Base-by-base conservation (phyloP, 768 basidiomycete genomes). In the Boletus barrowsii region DNA sequence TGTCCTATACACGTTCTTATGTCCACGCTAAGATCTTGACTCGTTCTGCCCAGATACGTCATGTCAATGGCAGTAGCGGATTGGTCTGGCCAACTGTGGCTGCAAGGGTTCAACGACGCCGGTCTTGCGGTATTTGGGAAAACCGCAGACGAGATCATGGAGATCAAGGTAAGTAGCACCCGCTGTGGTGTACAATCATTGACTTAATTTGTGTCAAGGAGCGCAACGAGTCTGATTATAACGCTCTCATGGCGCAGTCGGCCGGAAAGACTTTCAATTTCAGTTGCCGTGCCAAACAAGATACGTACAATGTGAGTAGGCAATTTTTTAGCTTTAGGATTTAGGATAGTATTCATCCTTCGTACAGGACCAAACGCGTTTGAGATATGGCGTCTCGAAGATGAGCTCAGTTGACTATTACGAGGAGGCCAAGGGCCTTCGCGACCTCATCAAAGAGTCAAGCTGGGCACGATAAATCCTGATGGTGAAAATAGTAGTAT, bases 81-180 rank as follows among this genome's bases (percentile, higher is more conserved):
- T 69, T 82, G 86, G 74, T 90, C 92, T 17, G 86, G 84, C 20
- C 91, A 95, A 69, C 80, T 84, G 17, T 98, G 96, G 96, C 75
- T 98, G 42, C 90, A 91, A 58, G 93, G 90, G 4, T 99, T 99
- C 78, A 96, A 99, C 67, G 96, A 98, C 7, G 83, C 88, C 33
- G 97, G 93, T 5, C 70, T 83, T 49, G 73, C 76, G 5, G 72
- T 99, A 15, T 86, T 98, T 57, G 88, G 83, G 26, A 86, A 83
- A 74, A 73, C 81, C 32, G 96, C 92, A 11, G 83, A 93, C 62
- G 86, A 94, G 14, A 68, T 98, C 41, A 70, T 86, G 51, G 78
- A 76, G n/a, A 76, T 93, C 57, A 89, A 81, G 77, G 91, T 89
- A 47, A 6, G 50, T 26, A 39, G 4, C 3, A 44, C 13, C 2